Percentiles rank a stretch among this genome's conserved stretches.
phyloP scores from a whole-genome alignment of 2,329 filamentous ascomycete genomes.

The Rhytidhysteron rufulum region DNA sequence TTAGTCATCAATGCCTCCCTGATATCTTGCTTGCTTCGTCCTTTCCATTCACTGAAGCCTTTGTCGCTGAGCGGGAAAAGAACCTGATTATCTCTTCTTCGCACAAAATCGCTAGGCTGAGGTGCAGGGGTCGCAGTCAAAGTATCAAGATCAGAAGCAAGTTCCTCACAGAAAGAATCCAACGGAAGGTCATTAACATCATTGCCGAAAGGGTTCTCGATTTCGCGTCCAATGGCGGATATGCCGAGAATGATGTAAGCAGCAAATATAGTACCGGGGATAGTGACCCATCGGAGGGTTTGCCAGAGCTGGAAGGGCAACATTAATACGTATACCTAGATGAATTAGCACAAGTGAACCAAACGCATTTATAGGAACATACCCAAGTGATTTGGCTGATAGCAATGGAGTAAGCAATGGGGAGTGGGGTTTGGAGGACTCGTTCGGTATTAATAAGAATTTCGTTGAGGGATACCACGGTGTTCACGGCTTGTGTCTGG shows the following conservation, averaged over 20 bases:
- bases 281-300: conserved; percentile 66
- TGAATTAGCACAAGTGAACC: no score
- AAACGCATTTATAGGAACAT: no score
- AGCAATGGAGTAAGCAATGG: conserved; percentile 77
- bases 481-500: conserved; percentile 59
- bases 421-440: conserved; percentile 76
- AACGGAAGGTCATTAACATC: conserved; percentile 78
- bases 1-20: conserved; percentile 42
- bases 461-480: conserved; percentile 65
- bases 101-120: conserved; percentile 50
- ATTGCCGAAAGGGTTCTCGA: conserved; percentile 76
- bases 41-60: conserved; percentile 36
- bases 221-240: conserved; percentile 67
- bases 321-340: conserved; percentile 74
- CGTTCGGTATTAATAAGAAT: conserved; percentile 69
- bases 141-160: conserved; percentile 70
- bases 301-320: conserved; percentile 75
- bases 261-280: conserved; percentile 65
- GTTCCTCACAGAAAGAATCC: conserved; percentile 71
- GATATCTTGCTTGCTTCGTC: conserved; percentile 37
- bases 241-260: conserved; percentile 78
- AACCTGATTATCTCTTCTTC: conserved; percentile 47
- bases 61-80: conserved; percentile 53
- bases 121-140: conserved; percentile 59
- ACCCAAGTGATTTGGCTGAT: conserved; percentile 85